These are phyloP conservation scores for Calocybe cyanea DNA, from an alignment of 768 basidiomycete species.

Conservation along the genomic window DNA sequence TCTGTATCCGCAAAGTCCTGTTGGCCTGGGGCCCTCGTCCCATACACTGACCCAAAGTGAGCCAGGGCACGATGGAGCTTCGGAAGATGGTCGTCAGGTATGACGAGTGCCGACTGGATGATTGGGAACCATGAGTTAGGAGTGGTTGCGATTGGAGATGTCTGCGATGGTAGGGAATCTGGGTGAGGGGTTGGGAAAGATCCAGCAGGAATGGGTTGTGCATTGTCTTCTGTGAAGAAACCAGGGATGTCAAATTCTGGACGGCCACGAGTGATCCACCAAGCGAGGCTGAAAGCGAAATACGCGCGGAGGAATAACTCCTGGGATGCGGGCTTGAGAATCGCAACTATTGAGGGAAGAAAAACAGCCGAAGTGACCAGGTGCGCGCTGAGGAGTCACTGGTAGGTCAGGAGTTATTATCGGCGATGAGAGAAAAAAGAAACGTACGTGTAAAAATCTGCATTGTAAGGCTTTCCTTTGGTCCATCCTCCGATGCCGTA, in stretches of 20 bases:
- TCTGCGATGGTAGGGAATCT: slow-evolving; percentile 15
- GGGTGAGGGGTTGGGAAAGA: slow-evolving; percentile 20
- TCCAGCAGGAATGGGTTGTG: slow-evolving; percentile 11
- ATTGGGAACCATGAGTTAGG: slow-evolving; percentile 38
- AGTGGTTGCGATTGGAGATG: slow-evolving; percentile 13
- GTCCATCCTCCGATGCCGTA: slow-evolving; percentile 56
- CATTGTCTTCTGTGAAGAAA: slow-evolving; percentile 23
- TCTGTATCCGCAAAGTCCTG: slow-evolving; percentile 29
- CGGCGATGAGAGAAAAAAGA: too few relatives aligned
- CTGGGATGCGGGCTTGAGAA: slow-evolving; percentile 39
- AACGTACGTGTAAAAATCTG: slow-evolving; percentile 41
- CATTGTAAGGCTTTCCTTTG: slow-evolving; percentile 37
- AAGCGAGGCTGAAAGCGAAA: slow-evolving; percentile 43
- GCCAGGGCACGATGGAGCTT: slow-evolving; percentile 51
- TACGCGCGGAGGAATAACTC: slow-evolving; percentile 55
- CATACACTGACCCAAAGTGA: slow-evolving; percentile 30
- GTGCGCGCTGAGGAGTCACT: slow-evolving; percentile 44
- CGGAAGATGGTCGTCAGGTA: slow-evolving; percentile 36
- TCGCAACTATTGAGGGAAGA: slow-evolving; percentile 44
- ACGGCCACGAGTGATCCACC: slow-evolving; percentile 30
- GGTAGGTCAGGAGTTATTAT: neutral
- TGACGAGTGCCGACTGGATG: slow-evolving; percentile 31
- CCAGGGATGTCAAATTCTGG: slow-evolving; percentile 25
- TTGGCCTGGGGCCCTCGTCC: neutral
- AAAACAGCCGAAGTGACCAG: slow-evolving; percentile 65